Base-by-base conservation (phyloP, 192 early-diverging fungal species). In the Obelidium mucronatum region DNA sequence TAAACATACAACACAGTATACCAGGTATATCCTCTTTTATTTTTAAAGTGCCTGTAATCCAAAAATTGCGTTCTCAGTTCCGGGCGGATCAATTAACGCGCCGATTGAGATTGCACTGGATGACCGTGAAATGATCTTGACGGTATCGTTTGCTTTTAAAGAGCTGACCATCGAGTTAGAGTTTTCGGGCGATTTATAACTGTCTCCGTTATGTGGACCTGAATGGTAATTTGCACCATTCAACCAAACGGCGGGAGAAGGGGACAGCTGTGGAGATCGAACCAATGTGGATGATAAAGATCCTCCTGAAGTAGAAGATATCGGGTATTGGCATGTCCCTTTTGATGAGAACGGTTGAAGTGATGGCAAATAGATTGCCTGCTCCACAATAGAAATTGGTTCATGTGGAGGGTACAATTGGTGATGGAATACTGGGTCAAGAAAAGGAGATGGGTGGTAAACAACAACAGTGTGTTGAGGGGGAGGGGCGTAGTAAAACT, bases 11-110 rank as follows among this genome's bases (percentile, higher is more conserved):
- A 52, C 0, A 52, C 64, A 42, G 35, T 70, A 22, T 24, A 52
- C 64, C 13, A 0, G 4, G 0, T 65, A 65, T 34, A 35, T 36
- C 11, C n/a, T n/a, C n/a, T 65, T 65, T 65, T 42, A 36, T 35
- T 42, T 36, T 65, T 36, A 61, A 26, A 56, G 28, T 5, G 56
- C 71, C 35, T 61, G 31, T 19, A 73, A 61, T 13, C 67, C 67
- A 54, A 68, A 68, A 3, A 68, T 51, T 19, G 40, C 17, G 8
- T 64, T 17, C 8, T 51, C 67, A 3, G 35, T 13, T 33, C 34
- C 40, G 11, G 24, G 13, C 5, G 34, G 34, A 24, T 64, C 36
- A 13, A 54, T 30, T 44, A 68, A 52, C 11, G 67, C 67, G 2
- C 44, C 30, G 40, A 68, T 68, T 24, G 42, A 52, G 28, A 68